These are phyloP conservation scores for Phaeotremella fagi DNA, from an alignment of 768 basidiomycete species.

Conservation along the genomic window DNA sequence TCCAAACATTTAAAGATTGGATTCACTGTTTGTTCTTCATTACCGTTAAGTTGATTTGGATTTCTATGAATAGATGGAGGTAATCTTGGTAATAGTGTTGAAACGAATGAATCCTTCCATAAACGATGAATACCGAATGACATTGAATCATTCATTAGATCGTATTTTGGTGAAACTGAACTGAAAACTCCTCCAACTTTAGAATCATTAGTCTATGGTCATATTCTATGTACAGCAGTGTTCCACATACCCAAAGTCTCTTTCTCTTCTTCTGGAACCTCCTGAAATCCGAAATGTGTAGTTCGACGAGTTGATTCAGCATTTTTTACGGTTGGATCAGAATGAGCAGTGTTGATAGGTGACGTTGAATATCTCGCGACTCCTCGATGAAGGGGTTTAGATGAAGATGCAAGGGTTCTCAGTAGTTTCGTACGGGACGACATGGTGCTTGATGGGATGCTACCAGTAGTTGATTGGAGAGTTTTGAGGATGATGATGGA, in stretches of 20 bases:
- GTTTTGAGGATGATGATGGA: too few relatives aligned
- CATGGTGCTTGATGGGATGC: too few relatives aligned
- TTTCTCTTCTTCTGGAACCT: conserved; percentile 78
- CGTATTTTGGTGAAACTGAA: conserved; percentile 91
- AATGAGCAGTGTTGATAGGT: background rate
- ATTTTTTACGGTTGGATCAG: background rate
- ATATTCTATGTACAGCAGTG: background rate
- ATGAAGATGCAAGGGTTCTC: background rate
- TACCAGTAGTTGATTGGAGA: too few relatives aligned
- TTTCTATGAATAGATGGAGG: conserved; percentile 40
- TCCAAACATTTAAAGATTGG: conserved; percentile 67
- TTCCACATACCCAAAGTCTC: conserved; percentile 59
- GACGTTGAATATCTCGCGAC: background rate
- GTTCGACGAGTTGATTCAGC: conserved; percentile 20
- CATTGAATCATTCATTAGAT: conserved; percentile 99
- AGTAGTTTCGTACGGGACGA: background rate
- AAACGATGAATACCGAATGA: conserved; percentile 92
- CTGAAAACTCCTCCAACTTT: conserved; percentile 85
- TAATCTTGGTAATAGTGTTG: conserved; percentile 66
- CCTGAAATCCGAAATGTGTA: conserved; percentile 89
- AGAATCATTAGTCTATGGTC: background rate
- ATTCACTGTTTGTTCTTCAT: conserved; percentile 59
- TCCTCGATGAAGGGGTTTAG: background rate
- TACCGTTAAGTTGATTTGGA: conserved; percentile 19
- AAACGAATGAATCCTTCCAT: conserved; percentile 91